Evolutionary conservation across 2,329 filamentous ascomycete genomes (phyloP), one percentile per base, ranked within the genome.

Genomic region (Arachnomyces sp.): DNA sequence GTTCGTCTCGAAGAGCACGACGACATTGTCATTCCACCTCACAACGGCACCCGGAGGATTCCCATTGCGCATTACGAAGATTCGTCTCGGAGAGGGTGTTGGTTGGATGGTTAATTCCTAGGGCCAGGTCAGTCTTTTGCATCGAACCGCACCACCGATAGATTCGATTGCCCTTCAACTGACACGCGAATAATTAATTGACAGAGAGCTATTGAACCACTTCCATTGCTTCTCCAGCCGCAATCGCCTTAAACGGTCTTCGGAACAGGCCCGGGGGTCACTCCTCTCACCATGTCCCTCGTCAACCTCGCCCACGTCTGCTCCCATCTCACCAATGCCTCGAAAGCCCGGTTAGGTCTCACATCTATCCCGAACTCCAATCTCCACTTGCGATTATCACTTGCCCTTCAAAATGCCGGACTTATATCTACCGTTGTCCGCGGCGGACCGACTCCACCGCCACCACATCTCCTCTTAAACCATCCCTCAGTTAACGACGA

Each of bases 281-380:
- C 38, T 40, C 34, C 14, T 41, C 42, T 34, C 50, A 67, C 54
- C 35, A 84, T 86, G 81, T 84, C 81, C 54, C 75, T 94, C 65
- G 71, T 76, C 58, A 78, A 82, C 64, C 75, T 94, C 49, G 74
- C 79, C 54, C 71, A 90, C 70, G 79, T 89, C 66, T 93, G 85
- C 73, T 88, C 87, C 50, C 88, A 94, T 69, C 74, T 95, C 42
- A 85, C 92, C 63, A 95, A 95, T 71, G 85, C 84, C 50, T 83
- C 83, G 42, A 80, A 80, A 55, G 86, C 84, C n/a, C 80, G 82
- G 1, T 78, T 95, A 0, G 84, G 82, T 50, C 72, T 94, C 37
- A 94, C 89, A 25, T 93, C 86, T 6, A 75, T 94, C 47, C 79
- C 82, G 34, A 81, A 82, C 67, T 81, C 78, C 36, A 89, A 89